Evolutionary conservation across 2,329 filamentous ascomycete species (phyloP), one percentile per base, ranked within the genome.

Genomic region (Fusarium sacchari): DNA sequence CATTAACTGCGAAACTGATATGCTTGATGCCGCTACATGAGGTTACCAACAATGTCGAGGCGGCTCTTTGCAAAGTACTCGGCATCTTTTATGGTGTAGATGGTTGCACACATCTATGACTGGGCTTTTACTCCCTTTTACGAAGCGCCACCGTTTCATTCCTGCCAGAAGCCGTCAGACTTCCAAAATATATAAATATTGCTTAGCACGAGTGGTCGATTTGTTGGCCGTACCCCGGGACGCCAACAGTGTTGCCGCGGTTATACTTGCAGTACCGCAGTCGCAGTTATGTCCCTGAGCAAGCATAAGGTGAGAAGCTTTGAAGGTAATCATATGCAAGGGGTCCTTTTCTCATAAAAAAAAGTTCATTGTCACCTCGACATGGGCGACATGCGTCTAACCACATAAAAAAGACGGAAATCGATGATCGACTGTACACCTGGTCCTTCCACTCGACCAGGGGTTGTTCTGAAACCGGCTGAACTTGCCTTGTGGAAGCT

Each of bases 21-120:
- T 58, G 13, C n/a, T 50, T 55, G 56, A 53, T 42, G 36, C 18
- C 32, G 47, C 64, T 32, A 34, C 37, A 61, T 49, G 32, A 69
- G 30, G 24, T 40, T 53, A 22, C 46, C 47, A 26, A 37, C 26
- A 59, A 39, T 28, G 9, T 34, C 15, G 30, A 55, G 44, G 34
- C 26, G 37, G 43, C 53, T 53, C 36, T 55, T 74, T 69, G 71
- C 68, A 63, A 53, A 20, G 37, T 52, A 47, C 40, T 69, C 43
- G 53, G 60, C 64, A 66, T 74, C 28, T 40, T 55, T 37, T 59
- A 67, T 60, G 26, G 15, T 59, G 44, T 40, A 55, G 43, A n/a
- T 53, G 34, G 50, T 50, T 28, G 52, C 34, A 34, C 47, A 42
- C 34, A 30, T 24, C 28, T 26, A 46, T 49, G 24, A 18, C 30